Evolutionary conservation across 768 basidiomycete species (phyloP), one percentile per base, ranked within the genome.

Genomic region (Grammothele lineata): DNA sequence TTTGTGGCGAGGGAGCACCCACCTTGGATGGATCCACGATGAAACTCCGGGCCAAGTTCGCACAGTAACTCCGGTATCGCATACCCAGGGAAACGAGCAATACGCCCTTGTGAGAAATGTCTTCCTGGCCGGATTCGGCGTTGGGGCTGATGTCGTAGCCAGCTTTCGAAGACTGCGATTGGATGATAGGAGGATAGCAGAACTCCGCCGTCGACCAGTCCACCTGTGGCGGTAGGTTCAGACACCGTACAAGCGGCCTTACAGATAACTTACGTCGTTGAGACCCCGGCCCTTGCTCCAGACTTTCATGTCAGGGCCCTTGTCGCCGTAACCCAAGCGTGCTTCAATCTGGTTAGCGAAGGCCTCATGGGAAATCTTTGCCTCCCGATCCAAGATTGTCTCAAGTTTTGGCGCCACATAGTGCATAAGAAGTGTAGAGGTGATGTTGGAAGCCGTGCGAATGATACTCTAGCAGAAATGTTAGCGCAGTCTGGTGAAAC

Each of bases 11-110:
- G n/a, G n/a, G n/a, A n/a, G n/a, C 17, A 43, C 50, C 38, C n/a
- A 93, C 92, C 59, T 87, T 83, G 53, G 84, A 84, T 2, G 95
- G 95, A 61, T 95, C 92, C 32, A 98, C 93, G 56, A 97, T 89
- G 67, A 96, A 94, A 2, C 90, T 97, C 36, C 95, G 78, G 4
- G 90, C 93, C 54, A 97, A 79, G 63, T 92, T 95, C 23, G 88
- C 82, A 61, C 92, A 92, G 57, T 99, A 98, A 1, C 84, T 86
- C 60, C 86, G 94, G 69, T 95, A 97, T 22, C 92, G 80, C 63
- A 98, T 74, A 22, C 94, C 95, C 53, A 96, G 78, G 4, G 87
- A 80, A 9, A 90, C 82, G 5, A 98, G 70, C 47, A 97, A 80
- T 33, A 98, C 90, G 17, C 94, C 94, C 58, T 87, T 84, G 68